Evolutionary conservation across 164 flowering plant genomes (phyloP).

Genomic region (Vitis amurensis): DNA sequence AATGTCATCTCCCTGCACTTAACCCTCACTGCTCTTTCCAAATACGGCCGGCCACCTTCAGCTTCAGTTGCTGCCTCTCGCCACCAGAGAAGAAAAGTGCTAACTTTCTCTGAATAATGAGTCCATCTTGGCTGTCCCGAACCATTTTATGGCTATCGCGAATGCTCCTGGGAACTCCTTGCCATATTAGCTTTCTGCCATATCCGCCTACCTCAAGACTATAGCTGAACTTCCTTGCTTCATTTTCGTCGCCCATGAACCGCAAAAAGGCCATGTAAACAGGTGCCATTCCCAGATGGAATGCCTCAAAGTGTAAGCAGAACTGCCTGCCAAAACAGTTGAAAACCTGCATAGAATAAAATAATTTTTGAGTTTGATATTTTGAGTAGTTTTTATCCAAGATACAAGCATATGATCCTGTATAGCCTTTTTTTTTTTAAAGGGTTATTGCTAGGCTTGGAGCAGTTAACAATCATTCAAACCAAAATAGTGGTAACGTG

Average conservation of each 20-base stretch:
- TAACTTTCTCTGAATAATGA: constrained; percentile 59
- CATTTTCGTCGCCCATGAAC: constrained; percentile 75
- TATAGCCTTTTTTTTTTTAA: too few species aligned
- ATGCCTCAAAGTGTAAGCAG: constrained; percentile 79
- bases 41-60: constrained; percentile 64
- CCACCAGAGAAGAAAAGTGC: constrained; percentile 64
- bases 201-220: constrained; percentile 64
- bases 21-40: constrained; percentile 53
- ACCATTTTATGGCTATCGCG: constrained; percentile 66
- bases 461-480: too few species aligned
- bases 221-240: constrained; percentile 63
- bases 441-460: too few species aligned
- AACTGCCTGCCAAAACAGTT: constrained; percentile 66
- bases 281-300: constrained; percentile 57
- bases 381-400: too few species aligned
- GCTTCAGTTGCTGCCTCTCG: constrained; percentile 59
- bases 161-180: constrained; percentile 75
- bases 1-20: not conserved
- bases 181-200: constrained; percentile 69
- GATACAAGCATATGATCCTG: too few species aligned
- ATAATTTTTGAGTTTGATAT: not conserved
- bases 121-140: constrained; percentile 70
- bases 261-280: constrained; percentile 77
- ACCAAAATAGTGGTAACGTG: too few species aligned
- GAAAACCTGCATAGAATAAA: constrained; percentile 49